Base-by-base conservation (phyloP, 768 basidiomycete genomes). In the Mycena galericulata region DNA sequence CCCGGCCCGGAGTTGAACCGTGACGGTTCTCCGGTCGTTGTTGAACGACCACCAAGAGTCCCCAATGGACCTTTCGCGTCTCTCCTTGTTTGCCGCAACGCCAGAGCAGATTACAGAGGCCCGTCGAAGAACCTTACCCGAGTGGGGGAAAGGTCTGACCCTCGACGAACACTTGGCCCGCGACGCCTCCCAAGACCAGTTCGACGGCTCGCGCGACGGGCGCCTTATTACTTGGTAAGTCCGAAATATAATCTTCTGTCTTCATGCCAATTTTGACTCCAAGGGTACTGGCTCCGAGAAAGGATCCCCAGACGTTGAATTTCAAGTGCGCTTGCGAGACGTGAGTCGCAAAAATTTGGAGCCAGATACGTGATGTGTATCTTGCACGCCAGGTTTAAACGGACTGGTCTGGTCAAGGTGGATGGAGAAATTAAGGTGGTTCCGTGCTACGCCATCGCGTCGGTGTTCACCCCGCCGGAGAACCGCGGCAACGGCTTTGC, bases 241-340 rank as follows among this genome's bases (percentile, higher is more conserved):
- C 34, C 32, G 15, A 27, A 27, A 18, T 14, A 36, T 41, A 18
- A 9, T 27, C 20, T 3, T 1, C 9, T 45, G 30, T 38, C 34
- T 36, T 36, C 41, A 12, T 7, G 46, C 53, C n/a, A 26, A 30
- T 11, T 30, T 65, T 30, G 32, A 64, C 41, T 32, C 46, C 36
- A 61, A 90, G 90, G 90, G 86, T 91, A 10, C 78, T 92, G 17
- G 88, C 85, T 34, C 86, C 85, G 2, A 80, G 88, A 51, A 79
- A 81, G 53, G 75, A 87, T 61, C 85, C 88, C 0, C 75, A 78
- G 6, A 84, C 87, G 2, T 68, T 89, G 5, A 82, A 88, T 56
- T 90, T 90, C 72, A 75, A 86, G 72, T 89, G 85, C 72, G 84
- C 89, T 22, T 90, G 89, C 72, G 86, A 89, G 79, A 90, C 88